Conservation (phyloP, 306 rosid genomes). For the Potentilla sterilis region DNA sequence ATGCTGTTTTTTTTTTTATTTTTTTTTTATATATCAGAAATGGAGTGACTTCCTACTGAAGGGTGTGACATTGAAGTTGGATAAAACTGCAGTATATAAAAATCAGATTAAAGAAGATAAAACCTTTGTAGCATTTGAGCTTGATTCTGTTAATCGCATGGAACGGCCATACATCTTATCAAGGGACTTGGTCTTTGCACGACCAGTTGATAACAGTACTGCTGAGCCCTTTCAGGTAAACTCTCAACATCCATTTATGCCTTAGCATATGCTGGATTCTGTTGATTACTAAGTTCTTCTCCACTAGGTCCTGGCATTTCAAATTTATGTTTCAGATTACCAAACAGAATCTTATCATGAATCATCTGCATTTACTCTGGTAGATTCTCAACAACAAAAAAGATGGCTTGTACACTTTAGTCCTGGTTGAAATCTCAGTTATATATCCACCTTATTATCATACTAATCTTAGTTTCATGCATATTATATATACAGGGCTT, state of each 20-base stretch:
- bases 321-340: not conserved
- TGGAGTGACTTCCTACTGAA: constrained; percentile 13
- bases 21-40: constrained; percentile 17
- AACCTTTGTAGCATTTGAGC: constrained; percentile 23
- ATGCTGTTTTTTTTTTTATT: not conserved
- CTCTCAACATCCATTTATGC: not conserved
- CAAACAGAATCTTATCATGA: not conserved
- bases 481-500: constrained; percentile 21
- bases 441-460: not conserved
- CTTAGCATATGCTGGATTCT: not conserved
- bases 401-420: not conserved
- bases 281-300: not conserved
- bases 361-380: not conserved
- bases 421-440: not conserved
- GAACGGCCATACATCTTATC: constrained; percentile 31
- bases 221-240: constrained; percentile 19
- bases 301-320: not conserved
- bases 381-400: not conserved
- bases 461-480: not conserved
- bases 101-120: constrained; percentile 5
- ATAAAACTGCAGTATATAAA: not conserved
- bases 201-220: not conserved
- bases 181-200: constrained; percentile 28
- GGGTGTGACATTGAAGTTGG: constrained; percentile 15
- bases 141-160: constrained; percentile 14